phyloP scores from a whole-genome alignment of 345 rosid genomes.

The Rhizophora mangle region DNA sequence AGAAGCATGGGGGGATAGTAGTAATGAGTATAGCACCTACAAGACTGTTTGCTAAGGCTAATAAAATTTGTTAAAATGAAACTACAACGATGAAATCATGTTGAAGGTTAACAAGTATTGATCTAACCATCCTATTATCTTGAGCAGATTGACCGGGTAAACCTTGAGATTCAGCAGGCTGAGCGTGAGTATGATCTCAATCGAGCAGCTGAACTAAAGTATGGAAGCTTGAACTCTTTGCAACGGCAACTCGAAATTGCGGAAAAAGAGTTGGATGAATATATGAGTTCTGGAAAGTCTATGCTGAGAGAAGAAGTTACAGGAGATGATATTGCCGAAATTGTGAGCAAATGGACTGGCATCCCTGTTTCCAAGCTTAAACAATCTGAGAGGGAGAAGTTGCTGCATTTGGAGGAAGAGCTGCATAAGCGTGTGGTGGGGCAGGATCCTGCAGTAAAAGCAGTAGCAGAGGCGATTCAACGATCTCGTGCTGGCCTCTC shows the following conservation, averaged over 20 bases:
- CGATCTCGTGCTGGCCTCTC: constrained; percentile 97
- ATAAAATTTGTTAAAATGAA: too few relatives aligned
- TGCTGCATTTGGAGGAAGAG: constrained; percentile 82
- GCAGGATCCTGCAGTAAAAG: constrained; percentile 88
- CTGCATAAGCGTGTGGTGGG: constrained; percentile 92
- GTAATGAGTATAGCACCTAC: neutral
- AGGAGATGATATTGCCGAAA: constrained; percentile 88
- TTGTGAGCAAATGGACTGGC: constrained; percentile 98
- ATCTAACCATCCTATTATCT: constrained; percentile 4
- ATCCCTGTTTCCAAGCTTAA: constrained; percentile 95
- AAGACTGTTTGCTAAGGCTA: neutral
- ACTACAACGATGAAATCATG: too few relatives aligned
- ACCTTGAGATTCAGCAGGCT: constrained; percentile 95
- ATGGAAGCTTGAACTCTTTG: constrained; percentile 85
- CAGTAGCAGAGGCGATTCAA: constrained; percentile 97
- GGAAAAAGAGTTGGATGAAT: constrained; percentile 85
- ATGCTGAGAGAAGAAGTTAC: constrained; percentile 98
- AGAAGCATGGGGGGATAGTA: neutral
- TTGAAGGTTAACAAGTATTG: neutral
- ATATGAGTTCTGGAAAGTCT: constrained; percentile 87
- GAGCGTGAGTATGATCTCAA: constrained; percentile 97
- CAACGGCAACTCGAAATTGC: constrained; percentile 81
- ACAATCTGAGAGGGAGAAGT: constrained; percentile 89
- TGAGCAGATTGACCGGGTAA: constrained; percentile 82
- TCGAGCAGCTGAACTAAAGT: constrained; percentile 97